phyloP scores from a whole-genome alignment of 306 rosid species.

The Acacia acuminata region DNA sequence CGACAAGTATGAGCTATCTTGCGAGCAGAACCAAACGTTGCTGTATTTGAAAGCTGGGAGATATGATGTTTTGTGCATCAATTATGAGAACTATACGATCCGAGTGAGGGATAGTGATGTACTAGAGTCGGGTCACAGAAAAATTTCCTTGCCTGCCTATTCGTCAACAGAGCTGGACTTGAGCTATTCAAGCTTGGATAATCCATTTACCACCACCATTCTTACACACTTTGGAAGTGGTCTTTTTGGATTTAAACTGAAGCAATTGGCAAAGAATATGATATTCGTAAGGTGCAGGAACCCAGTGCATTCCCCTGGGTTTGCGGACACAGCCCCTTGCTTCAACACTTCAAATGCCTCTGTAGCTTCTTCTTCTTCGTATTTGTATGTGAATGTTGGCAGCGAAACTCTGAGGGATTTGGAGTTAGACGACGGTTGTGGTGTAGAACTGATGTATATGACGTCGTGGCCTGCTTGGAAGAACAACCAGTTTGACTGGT shows the following conservation, averaged over 20 bases:
- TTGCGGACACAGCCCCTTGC: not conserved
- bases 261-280: not conserved
- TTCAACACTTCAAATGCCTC: not conserved
- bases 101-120: not conserved
- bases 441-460: not conserved
- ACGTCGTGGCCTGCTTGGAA: not conserved
- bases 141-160: not conserved
- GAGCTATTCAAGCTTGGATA: not conserved
- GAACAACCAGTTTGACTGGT: not conserved
- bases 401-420: not conserved
- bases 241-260: not conserved
- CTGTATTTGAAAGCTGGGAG: not conserved
- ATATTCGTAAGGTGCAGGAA: not conserved
- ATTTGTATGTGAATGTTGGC: not conserved
- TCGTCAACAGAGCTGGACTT: not conserved
- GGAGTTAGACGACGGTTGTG: not conserved
- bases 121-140: not conserved
- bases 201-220: not conserved
- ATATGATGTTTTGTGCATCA: not conserved
- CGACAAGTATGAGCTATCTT: not conserved
- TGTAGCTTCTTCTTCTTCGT: not conserved
- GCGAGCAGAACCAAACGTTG: not conserved
- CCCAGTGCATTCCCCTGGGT: not conserved
- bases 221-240: not conserved
- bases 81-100: not conserved